Evolutionary conservation across 495 filamentous ascomycete genomes (phyloP).

Genomic region (Glarea lozoyensis): DNA sequence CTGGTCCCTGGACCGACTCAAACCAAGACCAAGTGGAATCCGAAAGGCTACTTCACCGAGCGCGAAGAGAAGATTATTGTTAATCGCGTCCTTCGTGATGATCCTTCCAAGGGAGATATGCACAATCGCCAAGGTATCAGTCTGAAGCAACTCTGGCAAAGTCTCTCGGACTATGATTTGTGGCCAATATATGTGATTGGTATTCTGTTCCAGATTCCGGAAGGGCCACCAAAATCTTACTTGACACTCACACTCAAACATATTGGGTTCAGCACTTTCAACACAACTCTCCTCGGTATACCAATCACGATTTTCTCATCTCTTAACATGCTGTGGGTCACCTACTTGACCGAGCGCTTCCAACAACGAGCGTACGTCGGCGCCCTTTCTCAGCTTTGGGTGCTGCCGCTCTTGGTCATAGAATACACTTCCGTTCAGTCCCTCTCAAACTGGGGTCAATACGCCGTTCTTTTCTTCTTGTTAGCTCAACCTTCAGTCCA

Average conservation of each 20-base stretch:
- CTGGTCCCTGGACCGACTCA: slow-evolving; percentile 68
- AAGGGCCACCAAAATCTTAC: slow-evolving; percentile 42
- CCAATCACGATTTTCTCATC: slow-evolving; percentile 42
- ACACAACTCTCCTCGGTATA: slow-evolving; percentile 62
- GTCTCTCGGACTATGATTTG: slow-evolving; percentile 58
- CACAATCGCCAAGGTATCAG: slow-evolving; percentile 52
- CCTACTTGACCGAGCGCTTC: slow-evolving; percentile 48
- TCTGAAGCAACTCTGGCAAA: slow-evolving; percentile 44
- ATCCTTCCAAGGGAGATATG: slow-evolving; percentile 45
- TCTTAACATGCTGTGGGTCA: slow-evolving; percentile 37
- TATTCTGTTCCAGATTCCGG: slow-evolving; percentile 46
- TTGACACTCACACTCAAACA: slow-evolving; percentile 51
- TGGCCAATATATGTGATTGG: slow-evolving; percentile 64
- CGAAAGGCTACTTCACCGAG: slow-evolving; percentile 57
- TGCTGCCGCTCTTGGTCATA: slow-evolving; percentile 47
- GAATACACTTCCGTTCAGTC: slow-evolving; percentile 27
- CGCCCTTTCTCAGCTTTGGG: slow-evolving; percentile 45
- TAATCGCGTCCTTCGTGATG: slow-evolving; percentile 63
- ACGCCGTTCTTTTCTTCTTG: slow-evolving; percentile 42
- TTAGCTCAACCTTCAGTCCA: slow-evolving; percentile 38
- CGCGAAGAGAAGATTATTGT: slow-evolving; percentile 61
- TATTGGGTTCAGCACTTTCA: slow-evolving; percentile 57
- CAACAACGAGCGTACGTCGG: slow-evolving; percentile 45
- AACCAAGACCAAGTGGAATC: slow-evolving; percentile 38
- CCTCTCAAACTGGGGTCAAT: slow-evolving; percentile 40